A percentile compares a stretch with the other conserved stretches of the same genome.
Evolutionary conservation across 345 rosid genomes (phyloP).

Genomic region (Salix suchowensis): DNA sequence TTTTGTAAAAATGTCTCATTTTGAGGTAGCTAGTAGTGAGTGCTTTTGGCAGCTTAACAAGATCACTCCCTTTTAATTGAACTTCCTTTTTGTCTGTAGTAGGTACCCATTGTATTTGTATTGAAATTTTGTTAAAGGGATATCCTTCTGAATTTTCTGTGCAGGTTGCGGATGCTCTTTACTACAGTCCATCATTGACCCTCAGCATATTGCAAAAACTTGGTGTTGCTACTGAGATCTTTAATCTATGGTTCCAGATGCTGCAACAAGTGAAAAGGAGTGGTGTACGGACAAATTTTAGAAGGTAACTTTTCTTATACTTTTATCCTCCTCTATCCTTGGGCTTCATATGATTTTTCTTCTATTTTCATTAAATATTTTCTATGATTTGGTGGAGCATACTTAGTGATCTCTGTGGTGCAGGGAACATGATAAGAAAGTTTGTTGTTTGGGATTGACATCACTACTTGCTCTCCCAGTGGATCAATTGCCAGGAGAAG

Average conservation of each 20-base stretch:
- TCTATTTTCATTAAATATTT: not conserved
- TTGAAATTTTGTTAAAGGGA: not conserved
- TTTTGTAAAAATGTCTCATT: not conserved
- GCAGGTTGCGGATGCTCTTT: constrained; percentile 89
- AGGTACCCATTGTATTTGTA: not conserved
- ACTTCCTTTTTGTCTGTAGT: not conserved
- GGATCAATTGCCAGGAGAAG: constrained; percentile 82
- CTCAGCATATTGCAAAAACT: constrained; percentile 71
- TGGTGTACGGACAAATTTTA: constrained; percentile 75
- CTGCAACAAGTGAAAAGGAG: constrained; percentile 85
- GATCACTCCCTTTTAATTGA: not conserved
- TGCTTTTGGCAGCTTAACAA: not conserved
- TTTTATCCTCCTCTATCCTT: not conserved
- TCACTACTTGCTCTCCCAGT: constrained; percentile 81
- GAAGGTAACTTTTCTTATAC: constrained; percentile 44
- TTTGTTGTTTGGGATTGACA: constrained; percentile 93
- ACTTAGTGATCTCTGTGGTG: constrained; percentile 18
- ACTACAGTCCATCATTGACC: constrained; percentile 75
- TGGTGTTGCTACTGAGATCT: constrained; percentile 69
- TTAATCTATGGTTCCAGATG: constrained; percentile 94
- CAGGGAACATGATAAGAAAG: constrained; percentile 97
- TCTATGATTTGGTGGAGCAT: not conserved
- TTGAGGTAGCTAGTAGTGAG: not conserved
- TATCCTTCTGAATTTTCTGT: not conserved
- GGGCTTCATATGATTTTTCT: not conserved